phyloP scores from a whole-genome alignment of 2,329 filamentous ascomycete genomes.

The Fusarium sacchari region DNA sequence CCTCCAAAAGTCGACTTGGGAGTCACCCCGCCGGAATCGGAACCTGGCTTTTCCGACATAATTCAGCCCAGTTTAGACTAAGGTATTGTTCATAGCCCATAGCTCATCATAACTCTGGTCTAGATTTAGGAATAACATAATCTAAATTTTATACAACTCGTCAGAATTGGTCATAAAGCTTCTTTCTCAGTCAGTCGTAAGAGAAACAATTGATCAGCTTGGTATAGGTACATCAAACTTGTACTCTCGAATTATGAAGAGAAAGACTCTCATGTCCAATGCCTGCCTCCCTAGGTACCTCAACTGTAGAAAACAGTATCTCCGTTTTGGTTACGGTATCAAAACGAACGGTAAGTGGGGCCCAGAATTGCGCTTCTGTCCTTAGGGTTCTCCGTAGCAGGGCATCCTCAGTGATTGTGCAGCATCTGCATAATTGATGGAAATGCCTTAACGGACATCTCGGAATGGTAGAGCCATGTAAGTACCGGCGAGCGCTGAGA shows the following conservation, averaged over 20 bases:
- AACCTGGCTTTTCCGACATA: conserved; percentile 5
- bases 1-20: conserved; percentile 12
- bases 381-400: background rate
- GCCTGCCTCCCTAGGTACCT: too few relatives aligned
- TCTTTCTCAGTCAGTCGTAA: background rate
- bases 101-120: background rate
- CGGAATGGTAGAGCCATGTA: background rate
- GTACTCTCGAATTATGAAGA: background rate
- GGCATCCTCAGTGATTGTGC: background rate
- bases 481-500: background rate
- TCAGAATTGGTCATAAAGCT: background rate
- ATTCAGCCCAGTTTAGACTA: background rate
- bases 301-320: background rate
- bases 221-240: background rate
- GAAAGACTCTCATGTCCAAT: background rate
- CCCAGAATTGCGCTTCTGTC: background rate
- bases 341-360: background rate
- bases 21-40: conserved; percentile 7
- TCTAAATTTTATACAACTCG: background rate
- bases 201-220: background rate
- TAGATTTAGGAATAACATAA: background rate
- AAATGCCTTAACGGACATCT: background rate
- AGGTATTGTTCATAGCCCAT: background rate
- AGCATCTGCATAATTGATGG: background rate
- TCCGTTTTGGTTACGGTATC: background rate